A percentile compares a stretch with the other conserved stretches of the same genome.
phyloP scores from a whole-genome alignment of 257 asterid genomes.

The Ocimum tenuiflorum region DNA sequence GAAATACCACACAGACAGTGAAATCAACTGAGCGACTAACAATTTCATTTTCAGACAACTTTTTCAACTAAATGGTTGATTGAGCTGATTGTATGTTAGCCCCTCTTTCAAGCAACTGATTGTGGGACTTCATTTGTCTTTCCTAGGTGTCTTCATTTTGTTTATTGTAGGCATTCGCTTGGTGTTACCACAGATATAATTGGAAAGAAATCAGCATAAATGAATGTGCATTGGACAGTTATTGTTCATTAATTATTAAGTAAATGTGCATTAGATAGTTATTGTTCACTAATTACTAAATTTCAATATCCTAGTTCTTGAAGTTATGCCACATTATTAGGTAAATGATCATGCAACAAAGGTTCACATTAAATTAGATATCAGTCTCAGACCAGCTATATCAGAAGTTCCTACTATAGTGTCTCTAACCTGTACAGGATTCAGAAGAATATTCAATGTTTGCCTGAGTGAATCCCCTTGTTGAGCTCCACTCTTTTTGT shows the following conservation, averaged over 20 bases:
- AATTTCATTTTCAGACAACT: background rate
- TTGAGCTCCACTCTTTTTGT: conserved; percentile 98
- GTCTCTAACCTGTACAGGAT: conserved; percentile 85
- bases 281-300: background rate
- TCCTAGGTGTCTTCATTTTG: background rate
- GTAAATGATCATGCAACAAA: background rate
- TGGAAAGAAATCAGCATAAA: background rate
- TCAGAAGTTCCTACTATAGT: conserved; percentile 2
- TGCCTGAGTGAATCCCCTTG: conserved; percentile 76
- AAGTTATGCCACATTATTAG: background rate
- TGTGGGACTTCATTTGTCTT: background rate
- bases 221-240: background rate
- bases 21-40: background rate
- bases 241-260: background rate
- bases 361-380: background rate
- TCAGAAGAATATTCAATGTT: conserved; percentile 70
- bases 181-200: background rate
- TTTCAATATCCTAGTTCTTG: background rate
- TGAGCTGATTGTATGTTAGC: background rate
- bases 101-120: background rate
- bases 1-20: background rate
- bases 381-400: conserved; percentile 4
- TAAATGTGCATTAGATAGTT: background rate
- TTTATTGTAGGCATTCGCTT: background rate
- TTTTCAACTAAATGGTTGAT: background rate